Evolutionary conservation across 2,329 filamentous ascomycete genomes (phyloP), one percentile per base, ranked within the genome.

Genomic region (Pseudopyricularia javanii): DNA sequence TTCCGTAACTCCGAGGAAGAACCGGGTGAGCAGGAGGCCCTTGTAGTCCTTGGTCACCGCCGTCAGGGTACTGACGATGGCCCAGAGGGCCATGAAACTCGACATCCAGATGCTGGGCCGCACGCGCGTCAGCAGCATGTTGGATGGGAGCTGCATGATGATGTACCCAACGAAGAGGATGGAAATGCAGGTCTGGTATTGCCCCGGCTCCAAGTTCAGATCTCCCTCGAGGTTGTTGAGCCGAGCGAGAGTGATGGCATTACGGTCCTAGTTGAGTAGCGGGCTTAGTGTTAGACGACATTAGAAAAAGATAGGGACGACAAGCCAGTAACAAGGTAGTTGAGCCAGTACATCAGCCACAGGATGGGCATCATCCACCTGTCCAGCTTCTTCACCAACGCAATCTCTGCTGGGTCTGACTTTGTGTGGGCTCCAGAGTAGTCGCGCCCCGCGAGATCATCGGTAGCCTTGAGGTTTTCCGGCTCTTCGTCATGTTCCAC

Each of bases 261-360:
- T 64, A 0, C 63, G 58, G 32, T 66, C 76, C 37, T 43, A 20
- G 20, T 35, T n/a, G 17, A 5, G 4, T 8, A 4, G 2, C n/a
- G 20, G 3, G 15, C 2, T 33, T 33, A 9, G 20, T 40, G 35
- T 40, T 7, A 40, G n/a, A n/a, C 20, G 20, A 20, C n/a, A 8
- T 6, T 8, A 15, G 2, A 40, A 3, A 40, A 15, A 5, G 15
- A 35, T 2, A n/a, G 7, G 14, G 5, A 3, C 8, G 5, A 37
- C 6, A n/a, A 3, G 4, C 3, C 34, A 3, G 15, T 37, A 14
- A 43, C 37, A 47, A 83, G 64, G 62, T 81, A 83, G 59, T 83
- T 83, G 64, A 83, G 66, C 56, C 83, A 77, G 58, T 83, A 83
- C 72, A 82, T 79, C 52, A 82, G 7, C 34, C 22, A 51, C 15